These are phyloP conservation scores for Amanita muscaria DNA, from an alignment of 768 basidiomycete species.

Conservation along the genomic window DNA sequence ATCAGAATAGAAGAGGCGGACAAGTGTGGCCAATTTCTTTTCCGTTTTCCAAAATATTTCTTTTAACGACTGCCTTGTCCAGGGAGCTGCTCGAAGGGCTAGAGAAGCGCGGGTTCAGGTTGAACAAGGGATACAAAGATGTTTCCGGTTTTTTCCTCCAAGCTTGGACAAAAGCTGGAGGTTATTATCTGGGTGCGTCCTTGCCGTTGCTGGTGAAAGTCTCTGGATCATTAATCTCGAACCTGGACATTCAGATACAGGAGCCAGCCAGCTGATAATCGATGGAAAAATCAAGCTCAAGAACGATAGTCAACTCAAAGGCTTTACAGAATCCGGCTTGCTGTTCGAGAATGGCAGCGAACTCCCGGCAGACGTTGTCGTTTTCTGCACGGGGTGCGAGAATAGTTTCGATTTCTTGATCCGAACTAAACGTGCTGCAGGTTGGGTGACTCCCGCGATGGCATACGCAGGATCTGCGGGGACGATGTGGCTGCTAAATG, in stretches of 20 bases:
- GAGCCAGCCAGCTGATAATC: conserved; percentile 50
- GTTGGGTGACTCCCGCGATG: conserved; percentile 33
- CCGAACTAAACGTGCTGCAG: conserved; percentile 18
- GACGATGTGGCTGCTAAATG: conserved; percentile 35
- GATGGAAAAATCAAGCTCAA: conserved; percentile 68
- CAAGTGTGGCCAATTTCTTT: conserved; percentile 28
- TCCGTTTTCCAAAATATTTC: neutral
- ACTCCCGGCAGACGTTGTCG: conserved; percentile 43
- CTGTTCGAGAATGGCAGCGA: conserved; percentile 40
- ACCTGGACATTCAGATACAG: conserved; percentile 33
- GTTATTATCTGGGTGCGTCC: conserved; percentile 58
- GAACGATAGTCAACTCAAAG: conserved; percentile 42
- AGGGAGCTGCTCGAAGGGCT: conserved; percentile 43
- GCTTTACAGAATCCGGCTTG: conserved; percentile 34
- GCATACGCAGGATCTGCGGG: conserved; percentile 37
- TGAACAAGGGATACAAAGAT: conserved; percentile 40
- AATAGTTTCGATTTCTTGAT: neutral
- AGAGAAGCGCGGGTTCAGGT: conserved; percentile 46
- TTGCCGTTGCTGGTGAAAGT: neutral
- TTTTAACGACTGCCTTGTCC: neutral
- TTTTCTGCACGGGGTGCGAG: conserved; percentile 52
- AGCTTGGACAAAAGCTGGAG: conserved; percentile 42
- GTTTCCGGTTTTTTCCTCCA: conserved; percentile 39
- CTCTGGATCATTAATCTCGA: neutral
- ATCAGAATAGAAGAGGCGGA: conserved; percentile 44